Percentiles rank a stretch among this genome's conserved stretches.
Evolutionary conservation across 202 grass and related monocot species (phyloP).

Genomic region (Bolboschoenoplectus hybrid): DNA sequence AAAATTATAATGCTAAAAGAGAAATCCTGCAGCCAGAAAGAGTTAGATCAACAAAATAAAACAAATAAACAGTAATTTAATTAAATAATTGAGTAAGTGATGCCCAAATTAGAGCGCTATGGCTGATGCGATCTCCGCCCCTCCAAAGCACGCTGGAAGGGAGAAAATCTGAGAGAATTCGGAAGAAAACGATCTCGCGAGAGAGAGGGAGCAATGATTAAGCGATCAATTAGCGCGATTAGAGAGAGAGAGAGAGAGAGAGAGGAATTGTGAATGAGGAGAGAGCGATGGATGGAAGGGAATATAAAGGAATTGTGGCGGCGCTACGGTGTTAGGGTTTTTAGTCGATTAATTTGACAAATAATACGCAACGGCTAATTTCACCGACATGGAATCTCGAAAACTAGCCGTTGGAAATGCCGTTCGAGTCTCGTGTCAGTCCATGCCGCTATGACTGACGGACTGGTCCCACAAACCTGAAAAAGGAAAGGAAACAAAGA

Average conservation of each 20-base stretch:
- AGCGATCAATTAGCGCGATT: neutral
- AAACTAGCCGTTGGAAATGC: constrained; percentile 15
- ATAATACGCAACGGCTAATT: constrained; percentile 11
- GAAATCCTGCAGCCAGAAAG: constrained; percentile 27
- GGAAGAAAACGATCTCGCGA: neutral
- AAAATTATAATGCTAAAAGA: neutral
- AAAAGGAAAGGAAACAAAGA: neutral
- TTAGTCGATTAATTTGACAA: neutral
- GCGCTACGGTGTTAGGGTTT: neutral
- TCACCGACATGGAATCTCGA: neutral
- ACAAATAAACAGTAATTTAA: constrained; percentile 28
- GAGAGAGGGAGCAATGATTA: neutral
- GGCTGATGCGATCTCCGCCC: neutral
- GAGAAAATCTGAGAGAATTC: constrained; percentile 7
- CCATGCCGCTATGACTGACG: neutral
- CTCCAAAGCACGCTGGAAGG: constrained; percentile 3
- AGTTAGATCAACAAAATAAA: constrained; percentile 23
- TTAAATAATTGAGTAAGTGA: constrained; percentile 11
- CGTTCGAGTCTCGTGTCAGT: neutral
- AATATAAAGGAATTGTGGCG: constrained; percentile 10
- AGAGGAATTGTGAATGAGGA: neutral
- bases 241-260: neutral
- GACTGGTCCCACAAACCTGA: neutral
- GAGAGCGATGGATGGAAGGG: neutral
- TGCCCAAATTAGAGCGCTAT: neutral